Base-by-base conservation (phyloP, 179 eudicot genomes). In the Spergularia azorica region DNA sequence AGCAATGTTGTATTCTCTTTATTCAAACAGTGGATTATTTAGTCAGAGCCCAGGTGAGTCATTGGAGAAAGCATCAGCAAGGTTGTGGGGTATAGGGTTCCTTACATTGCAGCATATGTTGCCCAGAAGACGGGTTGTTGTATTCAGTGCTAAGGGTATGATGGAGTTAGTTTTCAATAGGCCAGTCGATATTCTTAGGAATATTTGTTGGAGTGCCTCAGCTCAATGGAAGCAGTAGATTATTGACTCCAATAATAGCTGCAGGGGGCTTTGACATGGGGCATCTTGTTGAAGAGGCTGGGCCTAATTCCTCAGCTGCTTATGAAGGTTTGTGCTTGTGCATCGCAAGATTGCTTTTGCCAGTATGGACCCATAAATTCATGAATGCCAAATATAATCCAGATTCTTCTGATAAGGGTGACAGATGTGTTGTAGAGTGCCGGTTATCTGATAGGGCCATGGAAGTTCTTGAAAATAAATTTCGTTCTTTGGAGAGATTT, bases 261-360 rank as follows among this genome's bases (percentile, higher is more conserved):
- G 87, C 93, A 67, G 95, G 95, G 68, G 97, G 99, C 26, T 93
- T 95, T 86, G 90, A 96, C 84, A 96, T 96, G 99, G 99, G 99
- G 21, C 98, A 94, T 79, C 98, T 96, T 75, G 98, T 96, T 80
- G 97, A 96, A 81, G 98, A 94, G 83, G 99, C 98, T 39, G 97
- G 91, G 81, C 99, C 99, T 72, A 89, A 91, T 10, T 96, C 90
- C 82, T 94, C 99, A 15, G 98, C 97, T 84, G 97, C 99, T 76
- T 87, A 96, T 87, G 98, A 96, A 87, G 99, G 99, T 67, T 88
- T 96, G 66, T 89, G 94, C 85, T 85, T 96, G 84, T 91, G 99
- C 83, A 85, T 97, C 41, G 89, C 97, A 51, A 91, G 99, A 83
- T 84, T 96, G 82, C 98, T 96, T 82, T 85, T 90, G 66, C 99